These are phyloP conservation scores for Tetraselmis striata DNA, from an alignment of 139 green algal genomes.

Conservation along the genomic window DNA sequence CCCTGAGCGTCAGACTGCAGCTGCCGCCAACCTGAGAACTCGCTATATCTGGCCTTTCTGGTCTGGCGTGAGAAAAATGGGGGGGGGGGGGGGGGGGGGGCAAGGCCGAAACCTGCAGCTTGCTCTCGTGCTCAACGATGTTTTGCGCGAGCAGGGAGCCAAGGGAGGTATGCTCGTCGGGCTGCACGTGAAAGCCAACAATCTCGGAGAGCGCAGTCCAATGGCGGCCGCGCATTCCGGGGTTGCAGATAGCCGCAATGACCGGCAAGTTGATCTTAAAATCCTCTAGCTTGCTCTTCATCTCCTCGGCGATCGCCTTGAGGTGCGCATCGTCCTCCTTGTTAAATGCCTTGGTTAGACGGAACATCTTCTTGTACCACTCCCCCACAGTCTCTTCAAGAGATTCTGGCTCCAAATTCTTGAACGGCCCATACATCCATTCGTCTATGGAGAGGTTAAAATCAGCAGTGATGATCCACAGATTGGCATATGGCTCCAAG, in stretches of 20 bases:
- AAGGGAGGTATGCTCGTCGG: constrained; percentile 9
- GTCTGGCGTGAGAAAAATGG: too few relatives aligned
- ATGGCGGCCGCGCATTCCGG: constrained; percentile 43
- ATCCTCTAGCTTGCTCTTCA: constrained; percentile 35
- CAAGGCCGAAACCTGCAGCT: too few relatives aligned
- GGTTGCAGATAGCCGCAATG: constrained; percentile 45
- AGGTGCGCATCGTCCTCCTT: constrained; percentile 12
- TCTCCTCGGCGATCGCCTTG: constrained; percentile 22
- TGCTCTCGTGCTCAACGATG: too few relatives aligned
- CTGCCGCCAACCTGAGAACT: too few relatives aligned
- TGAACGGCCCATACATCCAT: constrained; percentile 42
- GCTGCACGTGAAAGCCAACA: constrained; percentile 21
- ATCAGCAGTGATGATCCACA: constrained; percentile 27
- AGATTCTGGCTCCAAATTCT: constrained; percentile 35
- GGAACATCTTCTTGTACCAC: constrained; percentile 30
- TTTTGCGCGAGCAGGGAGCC: constrained; percentile 11
- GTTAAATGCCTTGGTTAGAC: neutral
- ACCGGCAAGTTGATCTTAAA: constrained; percentile 35
- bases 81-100: too few relatives aligned
- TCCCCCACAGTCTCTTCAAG: constrained; percentile 36
- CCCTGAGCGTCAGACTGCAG: neutral
- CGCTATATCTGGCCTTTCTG: too few relatives aligned
- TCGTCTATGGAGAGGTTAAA: constrained; percentile 26
- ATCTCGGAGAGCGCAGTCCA: constrained; percentile 37
- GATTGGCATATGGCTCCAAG: constrained; percentile 31